Evolutionary conservation across 306 rosid genomes (phyloP).

Genomic region (Lupinus albus): DNA sequence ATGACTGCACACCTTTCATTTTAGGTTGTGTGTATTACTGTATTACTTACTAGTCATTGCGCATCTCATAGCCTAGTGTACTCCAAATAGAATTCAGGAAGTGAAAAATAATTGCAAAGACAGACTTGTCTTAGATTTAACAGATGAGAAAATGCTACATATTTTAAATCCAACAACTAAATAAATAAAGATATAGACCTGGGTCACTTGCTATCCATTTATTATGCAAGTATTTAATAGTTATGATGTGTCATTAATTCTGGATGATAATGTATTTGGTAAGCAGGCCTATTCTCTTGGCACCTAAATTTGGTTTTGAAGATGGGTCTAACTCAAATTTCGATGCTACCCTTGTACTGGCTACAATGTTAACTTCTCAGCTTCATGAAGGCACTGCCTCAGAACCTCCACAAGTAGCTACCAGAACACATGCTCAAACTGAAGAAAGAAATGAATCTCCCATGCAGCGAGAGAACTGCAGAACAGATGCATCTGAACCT

Average conservation of each 20-base stretch:
- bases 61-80: background rate
- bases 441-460: slow-evolving; percentile 61
- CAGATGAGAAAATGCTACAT: background rate
- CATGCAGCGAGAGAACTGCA: slow-evolving; percentile 48
- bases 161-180: background rate
- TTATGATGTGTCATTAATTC: slow-evolving; percentile 28
- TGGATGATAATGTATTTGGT: slow-evolving; percentile 37
- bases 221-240: slow-evolving; percentile 12
- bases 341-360: slow-evolving; percentile 92
- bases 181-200: background rate
- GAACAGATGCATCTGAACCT: slow-evolving; percentile 66
- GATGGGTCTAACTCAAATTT: slow-evolving; percentile 78
- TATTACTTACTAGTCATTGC: slow-evolving; percentile 6
- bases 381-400: slow-evolving; percentile 58
- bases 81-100: slow-evolving; percentile 8
- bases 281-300: slow-evolving; percentile 90
- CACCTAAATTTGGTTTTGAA: slow-evolving; percentile 84
- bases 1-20: background rate
- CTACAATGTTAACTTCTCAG: slow-evolving; percentile 90
- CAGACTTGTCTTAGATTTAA: background rate
- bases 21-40: background rate
- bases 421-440: slow-evolving; percentile 50
- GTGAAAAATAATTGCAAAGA: slow-evolving; percentile 4
- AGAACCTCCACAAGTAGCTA: slow-evolving; percentile 61
- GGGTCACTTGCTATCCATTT: slow-evolving; percentile 4